Percentiles rank a stretch among this genome's conserved stretches.
Evolutionary conservation across 768 basidiomycete genomes (phyloP).

Genomic region (Rhizopogon vesiculosus): DNA sequence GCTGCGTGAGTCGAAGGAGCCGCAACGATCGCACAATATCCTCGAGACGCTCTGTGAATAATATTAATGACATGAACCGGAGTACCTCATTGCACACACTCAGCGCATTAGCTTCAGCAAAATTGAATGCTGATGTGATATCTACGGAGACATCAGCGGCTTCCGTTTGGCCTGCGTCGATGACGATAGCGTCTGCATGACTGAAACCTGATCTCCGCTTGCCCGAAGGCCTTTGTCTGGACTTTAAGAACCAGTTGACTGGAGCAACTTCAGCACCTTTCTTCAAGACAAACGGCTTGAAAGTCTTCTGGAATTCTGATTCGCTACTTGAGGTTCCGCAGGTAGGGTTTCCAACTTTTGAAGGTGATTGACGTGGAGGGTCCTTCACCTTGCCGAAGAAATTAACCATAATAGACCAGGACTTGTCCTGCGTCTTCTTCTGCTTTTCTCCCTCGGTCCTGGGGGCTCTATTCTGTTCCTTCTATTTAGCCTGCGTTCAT

Average conservation of each 20-base stretch:
- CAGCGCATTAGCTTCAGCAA: constrained; percentile 11
- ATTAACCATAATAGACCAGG: constrained; percentile 68
- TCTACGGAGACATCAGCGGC: background rate
- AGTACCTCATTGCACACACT: constrained; percentile 1
- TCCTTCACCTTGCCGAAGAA: constrained; percentile 70
- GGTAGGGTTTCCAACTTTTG: constrained; percentile 22
- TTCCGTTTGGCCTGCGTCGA: constrained; percentile 49
- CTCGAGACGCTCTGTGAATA: constrained; percentile 6
- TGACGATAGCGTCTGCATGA: constrained; percentile 49
- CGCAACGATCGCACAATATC: constrained; percentile 25
- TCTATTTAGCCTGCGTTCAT: constrained; percentile 56
- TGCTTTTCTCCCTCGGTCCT: constrained; percentile 69
- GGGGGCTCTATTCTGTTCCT: constrained; percentile 60
- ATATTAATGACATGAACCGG: constrained; percentile 24
- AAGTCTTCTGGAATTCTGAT: constrained; percentile 69
- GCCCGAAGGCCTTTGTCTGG: constrained; percentile 19
- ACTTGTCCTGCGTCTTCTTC: constrained; percentile 66
- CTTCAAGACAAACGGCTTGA: constrained; percentile 77
- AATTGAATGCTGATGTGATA: constrained; percentile 17
- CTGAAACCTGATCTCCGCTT: constrained; percentile 15
- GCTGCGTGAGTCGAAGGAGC: constrained; percentile 20
- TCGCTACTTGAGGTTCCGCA: constrained; percentile 31
- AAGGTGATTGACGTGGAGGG: constrained; percentile 15
- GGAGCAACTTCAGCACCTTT: constrained; percentile 73
- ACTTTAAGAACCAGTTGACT: constrained; percentile 57